Evolutionary conservation across 148 eudicot species (phyloP).

Genomic region (Rhododendron griersonianum): DNA sequence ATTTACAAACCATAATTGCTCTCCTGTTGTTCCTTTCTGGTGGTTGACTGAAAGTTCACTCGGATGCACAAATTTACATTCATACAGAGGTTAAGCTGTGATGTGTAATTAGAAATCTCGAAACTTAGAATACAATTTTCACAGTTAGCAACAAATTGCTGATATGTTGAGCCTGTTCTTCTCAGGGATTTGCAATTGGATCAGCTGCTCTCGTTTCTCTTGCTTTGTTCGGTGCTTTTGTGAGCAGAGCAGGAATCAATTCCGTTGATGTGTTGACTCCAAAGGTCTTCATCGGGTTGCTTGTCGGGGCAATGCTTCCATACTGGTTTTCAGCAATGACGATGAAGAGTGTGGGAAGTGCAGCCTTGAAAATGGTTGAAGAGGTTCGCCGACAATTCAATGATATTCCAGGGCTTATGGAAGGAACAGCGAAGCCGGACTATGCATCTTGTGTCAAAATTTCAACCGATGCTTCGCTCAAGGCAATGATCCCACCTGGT

Average conservation of each 20-base stretch:
- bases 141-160: background rate
- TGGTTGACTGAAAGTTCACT: background rate
- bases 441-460: conserved; percentile 17
- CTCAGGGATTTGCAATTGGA: conserved; percentile 19
- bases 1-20: background rate
- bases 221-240: conserved; percentile 15
- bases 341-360: conserved; percentile 17
- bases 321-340: conserved; percentile 18
- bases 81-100: background rate
- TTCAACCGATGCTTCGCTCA: conserved; percentile 17
- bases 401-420: conserved; percentile 16
- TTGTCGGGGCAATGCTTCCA: conserved; percentile 14
- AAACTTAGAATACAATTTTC: background rate
- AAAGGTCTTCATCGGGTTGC: conserved; percentile 17
- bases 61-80: background rate
- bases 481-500: conserved; percentile 15
- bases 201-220: conserved; percentile 20
- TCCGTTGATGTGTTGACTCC: conserved; percentile 13
- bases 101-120: background rate
- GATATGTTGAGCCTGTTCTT: background rate
- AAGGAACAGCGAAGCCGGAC: conserved; percentile 15
- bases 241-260: conserved; percentile 14
- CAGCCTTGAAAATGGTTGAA: conserved; percentile 20
- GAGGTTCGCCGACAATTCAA: conserved; percentile 17
- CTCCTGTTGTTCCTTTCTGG: background rate